Conservation (phyloP, 495 filamentous ascomycete genomes). For the Daldinia caldariorum region DNA sequence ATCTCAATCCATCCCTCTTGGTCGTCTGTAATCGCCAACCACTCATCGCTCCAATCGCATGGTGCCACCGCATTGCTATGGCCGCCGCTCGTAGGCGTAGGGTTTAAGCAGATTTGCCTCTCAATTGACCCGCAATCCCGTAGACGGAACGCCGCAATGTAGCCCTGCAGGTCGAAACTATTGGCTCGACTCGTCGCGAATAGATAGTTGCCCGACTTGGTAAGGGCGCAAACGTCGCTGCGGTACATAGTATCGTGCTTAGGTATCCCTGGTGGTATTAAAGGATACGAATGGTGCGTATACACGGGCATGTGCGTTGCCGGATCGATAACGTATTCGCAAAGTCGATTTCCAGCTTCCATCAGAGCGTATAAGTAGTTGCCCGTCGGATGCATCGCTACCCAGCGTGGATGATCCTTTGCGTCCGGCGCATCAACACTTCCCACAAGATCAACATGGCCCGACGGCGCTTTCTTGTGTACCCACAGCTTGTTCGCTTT, state of each 20-base stretch:
- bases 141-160: slow-evolving; percentile 80
- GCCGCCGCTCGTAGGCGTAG: slow-evolving; percentile 84
- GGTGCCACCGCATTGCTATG: slow-evolving; percentile 86
- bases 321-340: slow-evolving; percentile 81
- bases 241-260: slow-evolving; percentile 70
- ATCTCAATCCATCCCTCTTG: slow-evolving; percentile 87
- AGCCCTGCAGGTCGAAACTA: slow-evolving; percentile 76
- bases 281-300: slow-evolving; percentile 76
- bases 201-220: slow-evolving; percentile 71
- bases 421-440: slow-evolving; percentile 74
- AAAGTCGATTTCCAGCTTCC: slow-evolving; percentile 84
- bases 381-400: slow-evolving; percentile 78
- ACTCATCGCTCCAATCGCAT: slow-evolving; percentile 84
- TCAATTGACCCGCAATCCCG: slow-evolving; percentile 75
- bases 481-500: slow-evolving; percentile 87
- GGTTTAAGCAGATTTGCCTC: slow-evolving; percentile 79
- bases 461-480: slow-evolving; percentile 73
- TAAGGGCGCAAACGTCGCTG: slow-evolving; percentile 78
- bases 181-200: slow-evolving; percentile 86
- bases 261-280: slow-evolving; percentile 75
- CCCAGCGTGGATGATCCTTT: slow-evolving; percentile 84
- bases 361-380: slow-evolving; percentile 85
- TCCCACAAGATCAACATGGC: slow-evolving; percentile 72
- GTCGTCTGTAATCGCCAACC: slow-evolving; percentile 84
- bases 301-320: slow-evolving; percentile 81